Percentiles rank a stretch among this genome's conserved stretches.
These are phyloP conservation scores for Penstemon barbatus DNA, from an alignment of 257 asterid genomes.

Conservation along the genomic window DNA sequence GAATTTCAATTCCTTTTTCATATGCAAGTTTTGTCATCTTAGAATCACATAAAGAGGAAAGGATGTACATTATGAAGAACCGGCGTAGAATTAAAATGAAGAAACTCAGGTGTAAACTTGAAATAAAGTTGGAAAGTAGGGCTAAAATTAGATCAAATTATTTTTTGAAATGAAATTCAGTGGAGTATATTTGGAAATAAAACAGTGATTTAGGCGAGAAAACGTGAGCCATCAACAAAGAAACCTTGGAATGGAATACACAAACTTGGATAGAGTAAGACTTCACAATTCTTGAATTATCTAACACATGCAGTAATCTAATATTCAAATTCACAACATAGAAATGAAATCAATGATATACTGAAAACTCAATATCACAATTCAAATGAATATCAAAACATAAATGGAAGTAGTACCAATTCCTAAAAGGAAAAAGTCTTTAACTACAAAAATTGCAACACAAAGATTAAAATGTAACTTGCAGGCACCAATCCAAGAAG, in stretches of 20 bases:
- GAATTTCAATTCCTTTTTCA: not conserved
- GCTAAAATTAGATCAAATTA: no score
- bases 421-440: slow-evolving; percentile 18
- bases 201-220: not conserved
- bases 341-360: slow-evolving; percentile 30
- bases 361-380: slow-evolving; percentile 32
- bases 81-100: no score
- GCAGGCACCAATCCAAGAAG: slow-evolving; percentile 19
- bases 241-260: not conserved
- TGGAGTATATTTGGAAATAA: no score
- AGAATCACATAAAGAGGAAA: not conserved
- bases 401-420: slow-evolving; percentile 19
- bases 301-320: no score
- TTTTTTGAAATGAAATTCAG: no score
- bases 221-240: not conserved
- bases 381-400: slow-evolving; percentile 13
- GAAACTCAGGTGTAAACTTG: no score
- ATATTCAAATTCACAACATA: slow-evolving; percentile 34
- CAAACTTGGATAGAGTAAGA: not conserved
- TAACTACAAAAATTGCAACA: slow-evolving; percentile 37
- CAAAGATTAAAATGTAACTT: slow-evolving; percentile 2
- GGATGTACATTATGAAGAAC: no score
- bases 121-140: no score
- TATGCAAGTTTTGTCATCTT: not conserved
- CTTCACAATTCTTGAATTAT: not conserved